Percentiles rank a stretch among this genome's conserved stretches.
phyloP scores from a whole-genome alignment of 805 yeast genomes.

The Metschnikowia reukaufii region DNA sequence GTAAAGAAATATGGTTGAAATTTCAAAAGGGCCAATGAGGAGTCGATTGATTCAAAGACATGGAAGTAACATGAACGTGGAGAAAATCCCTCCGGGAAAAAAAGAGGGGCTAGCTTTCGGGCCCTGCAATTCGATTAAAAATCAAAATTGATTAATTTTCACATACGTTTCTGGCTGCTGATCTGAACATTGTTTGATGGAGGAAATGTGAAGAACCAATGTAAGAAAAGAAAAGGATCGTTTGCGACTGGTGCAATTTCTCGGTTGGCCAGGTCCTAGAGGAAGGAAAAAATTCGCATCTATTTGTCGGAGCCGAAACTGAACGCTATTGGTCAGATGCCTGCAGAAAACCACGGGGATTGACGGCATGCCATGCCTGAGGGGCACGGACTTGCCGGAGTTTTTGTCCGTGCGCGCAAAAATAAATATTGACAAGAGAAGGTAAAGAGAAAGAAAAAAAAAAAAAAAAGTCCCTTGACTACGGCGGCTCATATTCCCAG shows the following conservation, averaged over 20 bases:
- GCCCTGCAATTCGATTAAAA: not conserved
- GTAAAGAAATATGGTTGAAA: not conserved
- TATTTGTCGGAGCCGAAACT: constrained; percentile 20
- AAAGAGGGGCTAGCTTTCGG: not conserved
- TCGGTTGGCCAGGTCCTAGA: not conserved
- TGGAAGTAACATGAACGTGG: too few relatives aligned
- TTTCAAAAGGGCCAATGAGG: constrained; percentile 1
- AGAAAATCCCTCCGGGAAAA: too few relatives aligned
- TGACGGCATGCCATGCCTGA: not conserved
- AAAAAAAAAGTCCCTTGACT: not conserved
- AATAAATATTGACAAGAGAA: not conserved
- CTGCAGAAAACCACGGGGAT: not conserved
- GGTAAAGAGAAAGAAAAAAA: not conserved
- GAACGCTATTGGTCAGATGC: constrained; percentile 17
- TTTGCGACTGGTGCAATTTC: constrained; percentile 6
- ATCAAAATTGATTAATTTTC: not conserved
- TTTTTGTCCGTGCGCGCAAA: not conserved
- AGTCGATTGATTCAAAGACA: not conserved
- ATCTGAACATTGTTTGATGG: constrained; percentile 20
- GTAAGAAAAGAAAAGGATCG: constrained; percentile 8
- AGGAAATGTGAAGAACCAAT: constrained; percentile 11
- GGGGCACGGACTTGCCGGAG: constrained; percentile 6
- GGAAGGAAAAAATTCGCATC: constrained; percentile 21
- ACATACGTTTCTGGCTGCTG: constrained; percentile 23
- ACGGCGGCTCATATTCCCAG: not conserved